Conservation (phyloP, 805 yeast species). For the Ogataea kodamae region DNA sequence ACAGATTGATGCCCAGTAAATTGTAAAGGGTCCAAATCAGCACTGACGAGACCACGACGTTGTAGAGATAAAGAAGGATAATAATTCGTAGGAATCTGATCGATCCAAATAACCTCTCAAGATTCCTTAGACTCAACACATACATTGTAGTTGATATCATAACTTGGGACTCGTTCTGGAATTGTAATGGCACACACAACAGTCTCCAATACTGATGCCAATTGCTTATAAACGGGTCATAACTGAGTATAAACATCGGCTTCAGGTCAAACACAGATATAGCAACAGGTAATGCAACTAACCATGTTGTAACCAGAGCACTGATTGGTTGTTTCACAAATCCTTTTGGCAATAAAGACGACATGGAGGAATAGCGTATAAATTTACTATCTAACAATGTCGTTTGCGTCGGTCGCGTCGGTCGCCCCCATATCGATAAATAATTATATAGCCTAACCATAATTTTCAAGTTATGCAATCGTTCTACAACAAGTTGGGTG, state of each 20-base stretch:
- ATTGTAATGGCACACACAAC: conserved; percentile 46
- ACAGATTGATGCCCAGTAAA: conserved; percentile 37
- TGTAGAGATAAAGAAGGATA: conserved; percentile 44
- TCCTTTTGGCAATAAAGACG: conserved; percentile 32
- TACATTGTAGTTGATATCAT: conserved; percentile 42
- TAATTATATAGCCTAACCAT: conserved; percentile 5
- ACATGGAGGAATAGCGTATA: conserved; percentile 16
- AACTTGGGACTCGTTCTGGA: conserved; percentile 58
- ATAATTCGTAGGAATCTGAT: conserved; percentile 48
- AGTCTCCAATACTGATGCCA: conserved; percentile 60
- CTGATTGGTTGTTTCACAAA: conserved; percentile 39
- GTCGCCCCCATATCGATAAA: too few relatives aligned
- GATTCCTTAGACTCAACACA: conserved; percentile 48
- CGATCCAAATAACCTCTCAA: conserved; percentile 59
- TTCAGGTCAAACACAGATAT: conserved; percentile 44
- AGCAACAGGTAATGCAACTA: conserved; percentile 38
- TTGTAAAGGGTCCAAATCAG: conserved; percentile 31
- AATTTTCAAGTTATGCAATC: conserved; percentile 6
- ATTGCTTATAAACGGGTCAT: conserved; percentile 51
- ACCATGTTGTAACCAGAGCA: conserved; percentile 32
- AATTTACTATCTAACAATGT: too few relatives aligned
- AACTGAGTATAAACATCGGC: conserved; percentile 39
- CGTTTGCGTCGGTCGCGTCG: too few relatives aligned
- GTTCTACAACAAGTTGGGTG: conserved; percentile 19
- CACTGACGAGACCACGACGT: conserved; percentile 37